Evolutionary conservation across 139 green algal species (phyloP), one percentile per base, ranked within the genome.

Genomic region (Haematococcus sp.): DNA sequence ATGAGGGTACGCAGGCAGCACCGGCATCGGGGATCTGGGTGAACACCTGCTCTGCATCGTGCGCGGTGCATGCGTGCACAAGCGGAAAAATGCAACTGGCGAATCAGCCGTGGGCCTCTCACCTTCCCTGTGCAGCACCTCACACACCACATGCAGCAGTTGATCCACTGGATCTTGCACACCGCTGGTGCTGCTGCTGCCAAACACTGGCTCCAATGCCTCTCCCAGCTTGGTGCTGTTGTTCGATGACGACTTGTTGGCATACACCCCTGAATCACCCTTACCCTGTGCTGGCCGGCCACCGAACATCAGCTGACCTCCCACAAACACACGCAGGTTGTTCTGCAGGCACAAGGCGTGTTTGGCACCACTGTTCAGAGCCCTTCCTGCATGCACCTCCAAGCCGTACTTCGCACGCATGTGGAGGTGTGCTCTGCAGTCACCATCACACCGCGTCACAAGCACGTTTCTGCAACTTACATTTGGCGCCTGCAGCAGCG

Each of bases 321-420:
- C 83, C 19, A 77, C 3, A 51, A 97, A 97, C 2, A 97, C 43
- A 4, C 63, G 56, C 28, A 95, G 70, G 78, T 95, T 95, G 77
- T 94, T 95, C 66, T 96, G 90, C 1, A 11, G 40, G 11, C 7
- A 49, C 40, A 49, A 11, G 40, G n/a, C n/a, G n/a, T n/a, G n/a
- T n/a, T n/a, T n/a, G n/a, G n/a, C n/a, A n/a, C n/a, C n/a, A n/a
- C n/a, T n/a, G n/a, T n/a, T n/a, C n/a, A n/a, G n/a, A n/a, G n/a
- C n/a, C n/a, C n/a, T n/a, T n/a, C n/a, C n/a, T n/a, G n/a, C n/a
- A n/a, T n/a, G n/a, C n/a, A n/a, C n/a, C n/a, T n/a, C n/a, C n/a
- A n/a, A n/a, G n/a, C n/a, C n/a, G n/a, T n/a, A n/a, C n/a, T n/a
- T n/a, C n/a, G n/a, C n/a, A n/a, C n/a, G n/a, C n/a, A n/a, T n/a